These are phyloP conservation scores for Nematodospora valgi DNA, from an alignment of 805 yeast species.

Conservation along the genomic window DNA sequence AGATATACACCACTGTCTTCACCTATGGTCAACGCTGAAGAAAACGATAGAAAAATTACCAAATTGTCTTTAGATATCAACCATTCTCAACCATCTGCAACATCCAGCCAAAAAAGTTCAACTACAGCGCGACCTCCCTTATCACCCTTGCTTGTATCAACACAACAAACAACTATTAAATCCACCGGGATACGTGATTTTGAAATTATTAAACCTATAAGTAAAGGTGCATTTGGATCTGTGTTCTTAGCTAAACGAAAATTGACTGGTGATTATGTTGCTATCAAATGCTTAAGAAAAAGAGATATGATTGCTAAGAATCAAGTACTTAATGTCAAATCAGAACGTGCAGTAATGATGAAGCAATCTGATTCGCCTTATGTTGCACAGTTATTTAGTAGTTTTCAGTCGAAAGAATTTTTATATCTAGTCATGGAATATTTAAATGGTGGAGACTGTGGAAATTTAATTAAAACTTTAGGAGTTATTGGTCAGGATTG, in stretches of 20 bases:
- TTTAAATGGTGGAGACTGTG: conserved; percentile 92
- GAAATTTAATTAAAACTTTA: conserved; percentile 75
- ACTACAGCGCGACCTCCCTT: conserved; percentile 58
- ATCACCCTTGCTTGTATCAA: conserved; percentile 75
- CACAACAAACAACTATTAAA: conserved; percentile 52
- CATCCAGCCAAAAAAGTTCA: conserved; percentile 6
- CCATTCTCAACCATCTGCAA: conserved; percentile 3
- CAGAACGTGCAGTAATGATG: conserved; percentile 98
- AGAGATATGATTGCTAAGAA: conserved; percentile 97
- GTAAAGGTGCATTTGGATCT: conserved; percentile 97
- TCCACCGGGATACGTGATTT: conserved; percentile 72
- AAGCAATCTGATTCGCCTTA: conserved; percentile 90
- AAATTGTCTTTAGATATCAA: conserved; percentile 7
- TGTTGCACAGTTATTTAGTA: conserved; percentile 83
- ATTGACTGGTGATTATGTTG: conserved; percentile 90
- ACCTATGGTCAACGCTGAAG: conserved; percentile 41
- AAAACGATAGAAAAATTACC: conserved; percentile 5
- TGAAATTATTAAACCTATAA: conserved; percentile 86
- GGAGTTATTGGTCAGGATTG: conserved; percentile 84
- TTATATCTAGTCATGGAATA: conserved; percentile 95
- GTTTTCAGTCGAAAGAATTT: conserved; percentile 85
- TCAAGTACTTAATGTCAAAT: conserved; percentile 90
- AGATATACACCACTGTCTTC: conserved; percentile 50
- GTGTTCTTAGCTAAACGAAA: conserved; percentile 83
- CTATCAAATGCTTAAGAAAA: conserved; percentile 87